Conservation (phyloP, 805 yeast genomes). For the Lipomyces starkeyi region DNA sequence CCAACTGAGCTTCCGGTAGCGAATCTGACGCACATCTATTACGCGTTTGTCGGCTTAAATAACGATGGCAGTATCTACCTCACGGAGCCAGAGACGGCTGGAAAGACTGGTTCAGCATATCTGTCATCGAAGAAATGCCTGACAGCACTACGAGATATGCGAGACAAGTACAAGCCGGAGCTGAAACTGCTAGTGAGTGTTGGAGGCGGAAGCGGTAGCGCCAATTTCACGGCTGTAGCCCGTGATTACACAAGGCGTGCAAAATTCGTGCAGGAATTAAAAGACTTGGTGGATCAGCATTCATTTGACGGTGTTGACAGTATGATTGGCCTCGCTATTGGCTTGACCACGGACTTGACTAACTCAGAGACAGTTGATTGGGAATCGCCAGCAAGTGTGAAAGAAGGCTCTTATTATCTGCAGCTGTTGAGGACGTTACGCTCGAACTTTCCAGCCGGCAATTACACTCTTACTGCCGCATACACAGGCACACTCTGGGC, state of each 20-base stretch:
- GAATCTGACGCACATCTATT: slow-evolving; percentile 68
- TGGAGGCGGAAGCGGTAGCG: slow-evolving; percentile 74
- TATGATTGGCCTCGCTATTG: not conserved
- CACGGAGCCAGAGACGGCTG: slow-evolving; percentile 48
- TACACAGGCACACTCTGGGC: slow-evolving; percentile 33
- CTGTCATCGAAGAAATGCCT: slow-evolving; percentile 18
- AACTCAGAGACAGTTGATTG: slow-evolving; percentile 62
- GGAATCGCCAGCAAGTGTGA: slow-evolving; percentile 72
- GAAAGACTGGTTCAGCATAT: slow-evolving; percentile 5
- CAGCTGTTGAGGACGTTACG: slow-evolving; percentile 53
- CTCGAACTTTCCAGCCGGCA: slow-evolving; percentile 10
- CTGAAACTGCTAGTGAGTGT: slow-evolving; percentile 71
- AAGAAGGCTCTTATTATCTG: slow-evolving; percentile 55
- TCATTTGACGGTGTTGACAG: slow-evolving; percentile 86
- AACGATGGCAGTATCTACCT: slow-evolving; percentile 57
- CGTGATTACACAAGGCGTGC: slow-evolving; percentile 49
- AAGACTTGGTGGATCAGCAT: slow-evolving; percentile 54
- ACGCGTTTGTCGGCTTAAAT: slow-evolving; percentile 73
- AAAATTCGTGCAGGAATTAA: slow-evolving; percentile 57
- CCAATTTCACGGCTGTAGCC: slow-evolving; percentile 55
- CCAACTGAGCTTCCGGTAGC: slow-evolving; percentile 61
- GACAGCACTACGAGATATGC: slow-evolving; percentile 3
- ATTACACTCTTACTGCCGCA: slow-evolving; percentile 23
- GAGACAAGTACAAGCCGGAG: slow-evolving; percentile 32
- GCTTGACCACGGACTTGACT: not conserved